phyloP scores from a whole-genome alignment of 345 rosid species.

The Fremontodendron californicum region DNA sequence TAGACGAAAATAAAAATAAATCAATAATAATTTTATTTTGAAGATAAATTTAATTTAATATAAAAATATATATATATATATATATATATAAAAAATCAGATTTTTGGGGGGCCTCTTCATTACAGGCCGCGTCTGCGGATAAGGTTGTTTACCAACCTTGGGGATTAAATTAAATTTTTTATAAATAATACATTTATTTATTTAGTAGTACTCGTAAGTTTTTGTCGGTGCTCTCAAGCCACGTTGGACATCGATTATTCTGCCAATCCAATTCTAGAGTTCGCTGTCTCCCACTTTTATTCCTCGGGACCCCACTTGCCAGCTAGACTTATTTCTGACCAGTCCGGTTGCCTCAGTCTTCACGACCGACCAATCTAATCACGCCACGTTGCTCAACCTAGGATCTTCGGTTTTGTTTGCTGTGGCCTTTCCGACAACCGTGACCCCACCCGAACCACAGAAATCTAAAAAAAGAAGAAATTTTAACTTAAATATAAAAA shows the following conservation, averaged over 20 bases:
- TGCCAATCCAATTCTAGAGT: constrained; percentile 4
- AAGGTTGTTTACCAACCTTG: neutral
- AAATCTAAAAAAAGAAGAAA: neutral
- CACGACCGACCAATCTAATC: neutral
- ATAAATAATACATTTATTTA: neutral
- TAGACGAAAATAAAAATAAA: too few species aligned
- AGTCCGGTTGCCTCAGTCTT: neutral
- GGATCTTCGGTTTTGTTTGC: neutral
- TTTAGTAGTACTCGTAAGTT: neutral
- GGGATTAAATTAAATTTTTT: neutral
- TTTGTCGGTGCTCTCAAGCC: constrained; percentile 6
- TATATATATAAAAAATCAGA: too few species aligned
- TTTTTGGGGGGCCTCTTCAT: too few species aligned
- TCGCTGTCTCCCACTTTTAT: constrained; percentile 7
- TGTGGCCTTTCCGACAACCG: neutral
- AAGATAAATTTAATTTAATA: too few species aligned
- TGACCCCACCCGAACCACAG: neutral
- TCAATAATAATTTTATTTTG: too few species aligned
- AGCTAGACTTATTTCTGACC: neutral
- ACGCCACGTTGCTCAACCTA: neutral
- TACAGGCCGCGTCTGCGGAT: too few species aligned
- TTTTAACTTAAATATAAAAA: neutral
- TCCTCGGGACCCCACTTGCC: neutral
- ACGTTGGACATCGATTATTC: neutral
- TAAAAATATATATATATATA: too few species aligned